A percentile compares a stretch with the other conserved stretches of the same genome.
Evolutionary conservation across 225 moss, liverwort and hornwort species (phyloP).

Genomic region (Sphagnum contortum): DNA sequence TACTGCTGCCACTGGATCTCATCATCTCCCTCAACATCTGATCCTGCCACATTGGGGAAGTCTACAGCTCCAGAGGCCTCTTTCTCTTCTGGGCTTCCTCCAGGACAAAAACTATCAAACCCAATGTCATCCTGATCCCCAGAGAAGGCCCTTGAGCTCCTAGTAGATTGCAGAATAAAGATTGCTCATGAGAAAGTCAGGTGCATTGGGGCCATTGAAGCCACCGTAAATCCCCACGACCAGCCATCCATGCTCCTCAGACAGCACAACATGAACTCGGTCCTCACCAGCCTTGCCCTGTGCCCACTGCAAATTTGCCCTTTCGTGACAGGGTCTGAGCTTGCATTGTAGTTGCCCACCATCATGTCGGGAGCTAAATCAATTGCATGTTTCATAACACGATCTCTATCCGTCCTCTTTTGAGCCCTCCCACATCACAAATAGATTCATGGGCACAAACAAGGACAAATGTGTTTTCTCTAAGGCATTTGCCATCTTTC

Average conservation of each 20-base stretch:
- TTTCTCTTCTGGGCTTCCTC: conserved; percentile 6
- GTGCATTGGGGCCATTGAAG: conserved; percentile 91
- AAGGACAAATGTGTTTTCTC: conserved; percentile 35
- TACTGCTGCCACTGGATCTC: conserved; percentile 2
- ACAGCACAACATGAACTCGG: conserved; percentile 89
- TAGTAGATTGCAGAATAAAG: conserved; percentile 79
- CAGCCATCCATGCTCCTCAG: conserved; percentile 96
- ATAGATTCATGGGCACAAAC: conserved; percentile 62
- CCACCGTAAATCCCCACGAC: conserved; percentile 97
- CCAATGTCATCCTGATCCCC: conserved; percentile 57
- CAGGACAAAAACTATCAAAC: conserved; percentile 30
- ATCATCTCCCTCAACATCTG: conserved; percentile 3
- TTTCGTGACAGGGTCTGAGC: conserved; percentile 58
- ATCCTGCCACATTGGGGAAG: conserved; percentile 2
- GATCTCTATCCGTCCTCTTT: conserved; percentile 17
- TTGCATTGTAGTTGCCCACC: conserved; percentile 20
- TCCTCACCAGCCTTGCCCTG: conserved; percentile 99
- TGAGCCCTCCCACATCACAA: conserved; percentile 28
- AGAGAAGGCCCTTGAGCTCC: conserved; percentile 82
- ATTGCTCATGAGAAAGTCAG: conserved; percentile 99
- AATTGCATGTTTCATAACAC: conserved; percentile 15
- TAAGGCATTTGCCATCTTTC: conserved; percentile 62
- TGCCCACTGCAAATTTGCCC: conserved; percentile 91
- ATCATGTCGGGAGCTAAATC: conserved; percentile 32
- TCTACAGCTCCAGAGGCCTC: conserved; percentile 1